Evolutionary conservation across 2,329 filamentous ascomycete genomes (phyloP).

Genomic region (Mollisiaceae sp.): DNA sequence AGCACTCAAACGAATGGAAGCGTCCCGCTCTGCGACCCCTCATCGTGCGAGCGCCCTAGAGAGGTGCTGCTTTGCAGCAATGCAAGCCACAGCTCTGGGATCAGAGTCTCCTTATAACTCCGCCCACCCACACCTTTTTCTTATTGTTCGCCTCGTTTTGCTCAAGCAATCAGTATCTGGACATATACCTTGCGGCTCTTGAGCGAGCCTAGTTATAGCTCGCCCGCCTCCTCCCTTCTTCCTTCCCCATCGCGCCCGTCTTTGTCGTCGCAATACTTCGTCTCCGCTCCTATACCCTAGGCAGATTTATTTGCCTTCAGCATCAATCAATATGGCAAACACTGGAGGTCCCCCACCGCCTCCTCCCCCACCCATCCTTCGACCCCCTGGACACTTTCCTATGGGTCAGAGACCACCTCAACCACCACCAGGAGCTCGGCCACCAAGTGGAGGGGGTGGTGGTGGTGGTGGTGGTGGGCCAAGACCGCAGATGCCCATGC

Average conservation of each 20-base stretch:
- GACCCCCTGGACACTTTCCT: not conserved
- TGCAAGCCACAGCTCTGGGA: not conserved
- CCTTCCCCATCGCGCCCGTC: not conserved
- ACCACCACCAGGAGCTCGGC: constrained; percentile 18
- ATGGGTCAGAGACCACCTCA: constrained; percentile 3
- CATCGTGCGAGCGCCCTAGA: not conserved
- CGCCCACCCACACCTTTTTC: constrained; percentile 10
- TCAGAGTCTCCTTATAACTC: constrained; percentile 3
- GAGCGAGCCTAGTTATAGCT: not conserved
- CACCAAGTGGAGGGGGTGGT: constrained; percentile 11
- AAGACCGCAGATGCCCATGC: constrained; percentile 21
- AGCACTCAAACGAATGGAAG: not conserved
- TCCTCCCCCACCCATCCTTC: constrained; percentile 23
- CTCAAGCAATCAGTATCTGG: not conserved
- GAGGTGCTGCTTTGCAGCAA: not conserved
- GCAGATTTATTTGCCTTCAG: not conserved
- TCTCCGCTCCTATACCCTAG: not conserved
- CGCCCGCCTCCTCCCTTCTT: constrained; percentile 7
- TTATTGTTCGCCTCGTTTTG: constrained; percentile 7
- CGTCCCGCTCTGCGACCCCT: constrained; percentile 7
- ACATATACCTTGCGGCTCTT: not conserved
- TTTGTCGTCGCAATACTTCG: not conserved
- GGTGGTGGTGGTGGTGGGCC: constrained; percentile 16
- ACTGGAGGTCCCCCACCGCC: constrained; percentile 21
- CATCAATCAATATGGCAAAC: constrained; percentile 9